Evolutionary conservation across 2,329 filamentous ascomycete species (phyloP).

Genomic region (Endothia cerciana): DNA sequence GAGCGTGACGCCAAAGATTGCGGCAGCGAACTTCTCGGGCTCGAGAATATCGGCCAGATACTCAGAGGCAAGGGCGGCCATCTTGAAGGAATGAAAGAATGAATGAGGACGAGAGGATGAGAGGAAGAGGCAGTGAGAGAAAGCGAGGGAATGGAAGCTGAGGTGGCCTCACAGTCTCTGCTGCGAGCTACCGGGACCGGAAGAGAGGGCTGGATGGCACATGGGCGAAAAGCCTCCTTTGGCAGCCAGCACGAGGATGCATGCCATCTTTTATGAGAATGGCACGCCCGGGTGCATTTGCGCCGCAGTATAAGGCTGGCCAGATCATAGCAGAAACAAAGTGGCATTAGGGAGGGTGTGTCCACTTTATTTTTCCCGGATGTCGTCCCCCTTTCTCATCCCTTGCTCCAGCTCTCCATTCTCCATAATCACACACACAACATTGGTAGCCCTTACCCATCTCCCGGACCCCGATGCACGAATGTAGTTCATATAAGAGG

Average conservation of each 20-base stretch:
- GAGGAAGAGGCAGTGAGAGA: not conserved
- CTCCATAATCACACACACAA: not conserved
- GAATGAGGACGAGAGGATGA: conserved; percentile 9
- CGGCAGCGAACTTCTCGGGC: conserved; percentile 27
- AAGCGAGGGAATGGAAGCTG: not conserved
- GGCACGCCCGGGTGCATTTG: not conserved
- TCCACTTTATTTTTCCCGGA: conserved; percentile 11
- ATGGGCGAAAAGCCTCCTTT: not conserved
- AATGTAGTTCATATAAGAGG: not conserved
- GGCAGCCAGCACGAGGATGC: not conserved
- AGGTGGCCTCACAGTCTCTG: conserved; percentile 11
- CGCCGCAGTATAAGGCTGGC: not conserved
- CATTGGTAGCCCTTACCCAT: not conserved
- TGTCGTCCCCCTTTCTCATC: not conserved
- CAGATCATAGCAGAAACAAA: conserved; percentile 14
- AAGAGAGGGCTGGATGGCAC: not conserved
- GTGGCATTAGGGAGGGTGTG: conserved; percentile 12
- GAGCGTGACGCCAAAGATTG: conserved; percentile 29
- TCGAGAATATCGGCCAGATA: conserved; percentile 27
- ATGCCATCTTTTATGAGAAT: conserved; percentile 8
- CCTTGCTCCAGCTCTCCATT: not conserved
- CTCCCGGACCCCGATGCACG: not conserved
- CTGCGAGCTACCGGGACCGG: not conserved
- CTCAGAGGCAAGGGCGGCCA: conserved; percentile 28
- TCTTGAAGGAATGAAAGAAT: conserved; percentile 3